A percentile compares a stretch with the other conserved stretches of the same genome.
phyloP scores from a whole-genome alignment of 75 land plant genomes.

The Isoetes taiwanensis region DNA sequence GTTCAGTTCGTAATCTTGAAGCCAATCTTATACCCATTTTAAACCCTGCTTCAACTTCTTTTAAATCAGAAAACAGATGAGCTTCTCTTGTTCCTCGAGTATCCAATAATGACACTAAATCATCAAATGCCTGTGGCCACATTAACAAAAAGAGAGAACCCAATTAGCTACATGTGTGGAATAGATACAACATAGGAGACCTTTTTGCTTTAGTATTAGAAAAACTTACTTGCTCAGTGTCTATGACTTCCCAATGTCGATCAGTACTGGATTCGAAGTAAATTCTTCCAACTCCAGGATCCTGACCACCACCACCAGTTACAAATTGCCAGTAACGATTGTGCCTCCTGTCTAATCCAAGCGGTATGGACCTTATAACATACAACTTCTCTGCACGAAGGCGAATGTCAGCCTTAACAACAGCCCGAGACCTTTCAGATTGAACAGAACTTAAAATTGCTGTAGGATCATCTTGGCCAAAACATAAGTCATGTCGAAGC shows the following conservation, averaged over 20 bases:
- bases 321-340: conserved; percentile 95
- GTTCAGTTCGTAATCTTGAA: not conserved
- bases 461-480: no score
- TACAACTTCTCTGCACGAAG: conserved; percentile 78
- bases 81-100: conserved; percentile 79
- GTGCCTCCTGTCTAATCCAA: conserved; percentile 83
- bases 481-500: no score
- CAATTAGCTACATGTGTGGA: not conserved
- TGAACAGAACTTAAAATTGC: no score
- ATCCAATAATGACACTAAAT: conserved; percentile 53
- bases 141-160: no score
- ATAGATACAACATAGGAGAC: not conserved
- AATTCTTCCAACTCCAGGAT: conserved; percentile 86
- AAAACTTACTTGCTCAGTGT: conserved; percentile 72
- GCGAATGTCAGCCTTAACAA: conserved; percentile 62
- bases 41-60: conserved; percentile 43
- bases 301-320: conserved; percentile 63
- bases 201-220: no score
- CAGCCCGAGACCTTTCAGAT: conserved; percentile 77
- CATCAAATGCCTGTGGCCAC: conserved; percentile 90
- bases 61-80: conserved; percentile 57
- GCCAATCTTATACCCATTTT: conserved; percentile 39
- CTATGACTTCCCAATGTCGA: conserved; percentile 85
- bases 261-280: conserved; percentile 69
- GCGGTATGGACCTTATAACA: conserved; percentile 78